Evolutionary conservation across 164 flowering plant species (phyloP).

Genomic region (Echeveria elegans): DNA sequence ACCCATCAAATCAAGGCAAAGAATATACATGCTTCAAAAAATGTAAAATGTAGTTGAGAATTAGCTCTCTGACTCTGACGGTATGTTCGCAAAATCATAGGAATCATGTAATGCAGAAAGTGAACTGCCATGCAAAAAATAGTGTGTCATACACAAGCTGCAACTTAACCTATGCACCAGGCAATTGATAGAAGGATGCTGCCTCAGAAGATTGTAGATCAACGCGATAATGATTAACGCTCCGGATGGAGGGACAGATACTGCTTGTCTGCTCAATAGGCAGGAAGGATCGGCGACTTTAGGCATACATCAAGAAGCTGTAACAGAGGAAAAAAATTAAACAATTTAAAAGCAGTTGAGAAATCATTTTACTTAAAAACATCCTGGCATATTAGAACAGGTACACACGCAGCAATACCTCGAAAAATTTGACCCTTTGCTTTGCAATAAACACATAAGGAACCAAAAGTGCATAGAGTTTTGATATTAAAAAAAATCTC

Average conservation of each 20-base stretch:
- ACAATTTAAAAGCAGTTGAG: neutral
- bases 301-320: conserved; percentile 93
- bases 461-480: conserved; percentile 65
- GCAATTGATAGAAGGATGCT: conserved; percentile 90
- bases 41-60: neutral
- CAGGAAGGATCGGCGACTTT: conserved; percentile 90
- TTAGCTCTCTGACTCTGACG: neutral
- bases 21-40: neutral
- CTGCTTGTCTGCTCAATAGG: conserved; percentile 76
- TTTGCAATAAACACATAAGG: conserved; percentile 89
- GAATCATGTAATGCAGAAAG: too few species aligned
- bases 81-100: too few species aligned
- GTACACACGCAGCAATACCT: conserved; percentile 36
- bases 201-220: conserved; percentile 75
- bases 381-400: neutral
- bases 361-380: too few species aligned
- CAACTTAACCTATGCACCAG: conserved; percentile 69
- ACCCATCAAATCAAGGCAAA: neutral
- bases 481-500: too few species aligned
- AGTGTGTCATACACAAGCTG: neutral
- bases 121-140: neutral
- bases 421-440: conserved; percentile 76
- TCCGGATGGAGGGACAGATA: conserved; percentile 82
- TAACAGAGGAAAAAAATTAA: conserved; percentile 10
- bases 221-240: conserved; percentile 63